A percentile compares a stretch with the other conserved stretches of the same genome.
Evolutionary conservation across 2,329 filamentous ascomycete species (phyloP).

Genomic region (Apiospora arundinis): DNA sequence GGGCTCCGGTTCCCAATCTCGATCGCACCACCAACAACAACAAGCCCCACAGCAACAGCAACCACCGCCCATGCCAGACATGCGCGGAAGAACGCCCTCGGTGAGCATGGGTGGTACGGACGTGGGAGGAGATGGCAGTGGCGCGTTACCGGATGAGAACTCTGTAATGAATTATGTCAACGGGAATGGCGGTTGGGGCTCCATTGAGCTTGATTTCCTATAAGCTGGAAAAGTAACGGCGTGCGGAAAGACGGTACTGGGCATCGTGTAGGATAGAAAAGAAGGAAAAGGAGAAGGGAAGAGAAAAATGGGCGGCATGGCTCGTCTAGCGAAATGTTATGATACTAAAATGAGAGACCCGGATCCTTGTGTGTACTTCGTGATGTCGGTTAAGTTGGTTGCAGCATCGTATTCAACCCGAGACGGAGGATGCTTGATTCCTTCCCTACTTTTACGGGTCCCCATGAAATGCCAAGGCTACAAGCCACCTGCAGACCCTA

Average conservation of each 20-base stretch:
- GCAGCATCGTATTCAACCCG: background rate
- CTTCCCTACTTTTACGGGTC: no score
- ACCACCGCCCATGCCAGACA: background rate
- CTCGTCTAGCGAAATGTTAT: background rate
- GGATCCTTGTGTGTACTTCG: background rate
- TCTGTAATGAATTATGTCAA: slow-evolving; percentile 19
- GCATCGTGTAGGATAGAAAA: no score
- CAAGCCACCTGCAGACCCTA: no score
- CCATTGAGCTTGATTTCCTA: slow-evolving; percentile 21
- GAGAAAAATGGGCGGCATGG: background rate
- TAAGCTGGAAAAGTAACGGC: background rate
- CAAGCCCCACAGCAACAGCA: background rate
- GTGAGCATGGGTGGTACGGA: slow-evolving; percentile 17
- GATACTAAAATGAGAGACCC: background rate
- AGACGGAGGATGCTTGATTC: background rate
- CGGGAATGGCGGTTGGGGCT: background rate
- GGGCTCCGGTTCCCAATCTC: background rate
- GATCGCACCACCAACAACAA: background rate
- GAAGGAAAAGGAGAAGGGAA: background rate
- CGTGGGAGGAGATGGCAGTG: background rate
- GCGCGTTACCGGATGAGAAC: background rate
- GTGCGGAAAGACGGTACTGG: background rate
- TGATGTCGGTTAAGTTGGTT: background rate
- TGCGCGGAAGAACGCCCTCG: background rate
- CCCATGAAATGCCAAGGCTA: no score